These are phyloP conservation scores for Ziziphus jujuba DNA, from an alignment of 306 rosid genomes.

Conservation along the genomic window DNA sequence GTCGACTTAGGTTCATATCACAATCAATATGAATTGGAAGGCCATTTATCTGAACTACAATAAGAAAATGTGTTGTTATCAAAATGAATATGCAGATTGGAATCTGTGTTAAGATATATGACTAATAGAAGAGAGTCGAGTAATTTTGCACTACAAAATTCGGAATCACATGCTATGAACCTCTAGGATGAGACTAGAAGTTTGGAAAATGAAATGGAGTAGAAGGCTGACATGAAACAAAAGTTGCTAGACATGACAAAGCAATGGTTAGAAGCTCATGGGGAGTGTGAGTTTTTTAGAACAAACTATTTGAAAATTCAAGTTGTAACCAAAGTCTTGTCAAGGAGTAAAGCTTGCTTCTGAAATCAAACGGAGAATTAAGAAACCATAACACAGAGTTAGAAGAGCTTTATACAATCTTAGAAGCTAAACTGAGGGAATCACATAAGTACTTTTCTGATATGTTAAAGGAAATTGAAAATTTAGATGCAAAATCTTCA, in stretches of 20 bases:
- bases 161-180: too few species aligned
- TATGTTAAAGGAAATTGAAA: constrained; percentile 40
- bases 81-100: constrained; percentile 40
- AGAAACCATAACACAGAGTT: constrained; percentile 43
- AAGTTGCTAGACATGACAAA: constrained; percentile 28
- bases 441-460: constrained; percentile 40
- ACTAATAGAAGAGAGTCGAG: too few species aligned
- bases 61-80: constrained; percentile 48
- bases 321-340: too few species aligned
- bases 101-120: constrained; percentile 46
- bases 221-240: constrained; percentile 26
- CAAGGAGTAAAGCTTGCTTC: too few species aligned
- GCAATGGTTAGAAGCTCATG: constrained; percentile 39
- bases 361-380: constrained; percentile 41
- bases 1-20: too few species aligned
- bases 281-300: too few species aligned
- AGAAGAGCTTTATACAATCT: constrained; percentile 38
- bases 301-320: too few species aligned
- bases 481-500: constrained; percentile 41
- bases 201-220: constrained; percentile 37
- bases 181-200: constrained; percentile 39
- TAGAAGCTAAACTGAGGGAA: constrained; percentile 44
- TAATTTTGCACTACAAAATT: too few species aligned
- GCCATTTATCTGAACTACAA: constrained; percentile 38
- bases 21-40: constrained; percentile 41